phyloP scores from a whole-genome alignment of 108 stramenopile genomes.

The Aurantiochytrium sp. region DNA sequence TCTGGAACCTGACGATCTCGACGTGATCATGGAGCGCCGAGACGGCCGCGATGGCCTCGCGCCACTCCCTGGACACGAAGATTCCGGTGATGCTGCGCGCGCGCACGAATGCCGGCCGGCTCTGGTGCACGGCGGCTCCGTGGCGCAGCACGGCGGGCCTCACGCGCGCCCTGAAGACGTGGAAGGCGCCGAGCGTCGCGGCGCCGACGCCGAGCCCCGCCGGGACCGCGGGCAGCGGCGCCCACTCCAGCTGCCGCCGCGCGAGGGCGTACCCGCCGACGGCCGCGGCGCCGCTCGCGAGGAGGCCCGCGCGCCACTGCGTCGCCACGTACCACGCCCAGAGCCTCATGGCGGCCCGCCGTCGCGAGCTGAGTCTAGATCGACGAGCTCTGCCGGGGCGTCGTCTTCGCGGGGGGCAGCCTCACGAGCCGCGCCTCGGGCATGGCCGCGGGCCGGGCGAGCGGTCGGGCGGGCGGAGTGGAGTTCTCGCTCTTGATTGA shows the following conservation, averaged over 20 bases:
- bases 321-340: constrained; percentile 14
- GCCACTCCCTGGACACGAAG: neutral
- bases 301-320: neutral
- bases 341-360: too few relatives aligned
- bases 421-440: too few relatives aligned
- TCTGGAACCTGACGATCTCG: neutral
- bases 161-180: neutral
- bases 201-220: neutral
- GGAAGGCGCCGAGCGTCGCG: neutral
- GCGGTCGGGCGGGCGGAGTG: too few relatives aligned
- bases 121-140: neutral
- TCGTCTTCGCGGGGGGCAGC: too few relatives aligned
- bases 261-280: neutral
- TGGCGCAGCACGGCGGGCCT: neutral
- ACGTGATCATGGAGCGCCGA: neutral
- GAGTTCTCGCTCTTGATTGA: too few relatives aligned
- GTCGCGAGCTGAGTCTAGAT: too few relatives aligned
- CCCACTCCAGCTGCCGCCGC: neutral
- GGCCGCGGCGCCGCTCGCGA: neutral
- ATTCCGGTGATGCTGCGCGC: neutral
- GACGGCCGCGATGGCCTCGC: neutral
- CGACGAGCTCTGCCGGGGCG: too few relatives aligned
- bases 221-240: neutral
- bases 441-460: too few relatives aligned
- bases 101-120: neutral